Base-by-base conservation (phyloP, 306 rosid genomes). In the Inga laurina region DNA sequence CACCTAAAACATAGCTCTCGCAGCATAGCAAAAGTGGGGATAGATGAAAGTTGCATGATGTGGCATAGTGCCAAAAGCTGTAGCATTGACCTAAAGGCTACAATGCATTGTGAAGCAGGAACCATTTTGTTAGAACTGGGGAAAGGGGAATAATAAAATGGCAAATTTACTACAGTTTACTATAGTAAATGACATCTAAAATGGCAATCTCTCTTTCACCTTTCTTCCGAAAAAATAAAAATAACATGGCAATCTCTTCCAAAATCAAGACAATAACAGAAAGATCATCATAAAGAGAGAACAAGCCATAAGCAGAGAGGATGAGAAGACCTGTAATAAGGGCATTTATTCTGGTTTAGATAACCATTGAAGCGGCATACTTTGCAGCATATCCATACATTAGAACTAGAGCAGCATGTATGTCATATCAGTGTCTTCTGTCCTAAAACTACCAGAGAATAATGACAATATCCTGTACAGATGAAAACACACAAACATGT, bases 341-440 rank as follows among this genome's bases (percentile, higher is more conserved):
- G 81, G 99, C 99, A 86, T 95, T 97, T 85, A 91, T 95, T 88
- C 99, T 87, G 83, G 98, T 98, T 89, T 95, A 98, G 79, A 95
- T 95, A 77, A 95, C 98, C 27, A 98, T 86, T 81, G 99, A 89
- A 34, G 97, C 98, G 76, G 99, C 99, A 88, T 95, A 95, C 83
- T 95, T 95, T 27, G 99, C 99, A 76, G 99, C 99, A 87, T 95
- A 95, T 79, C 99, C 99, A 85, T 93, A 95, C 99, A 95, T 95
- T 59, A 95, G 86, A 37, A 98, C 99, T 87, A 95, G 88, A 85
- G 97, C 99, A 89, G 99, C 99, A 88, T 95, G 97, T 82, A 92
- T 91, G 82, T 95, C 99, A n/a, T n/a, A 82, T 95, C 98, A 62
- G 97, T 92, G 71, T 92, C 99, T 79, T 92, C 99, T 12, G 92